Evolutionary conservation across 805 yeast species (phyloP).

Genomic region (Yamadazyma olivae): DNA sequence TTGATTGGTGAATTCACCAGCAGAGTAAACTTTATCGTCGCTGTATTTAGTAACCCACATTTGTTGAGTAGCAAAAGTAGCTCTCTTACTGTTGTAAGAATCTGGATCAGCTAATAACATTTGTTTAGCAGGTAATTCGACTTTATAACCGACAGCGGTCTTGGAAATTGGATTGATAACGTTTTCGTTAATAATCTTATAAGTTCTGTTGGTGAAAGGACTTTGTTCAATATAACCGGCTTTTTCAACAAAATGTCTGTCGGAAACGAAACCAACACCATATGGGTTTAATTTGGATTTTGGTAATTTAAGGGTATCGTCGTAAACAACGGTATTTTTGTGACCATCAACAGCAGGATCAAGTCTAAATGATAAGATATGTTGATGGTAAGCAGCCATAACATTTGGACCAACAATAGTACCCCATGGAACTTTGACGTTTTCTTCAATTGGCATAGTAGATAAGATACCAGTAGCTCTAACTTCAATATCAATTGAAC

Average conservation of each 20-base stretch:
- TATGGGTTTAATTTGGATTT: conserved; percentile 55
- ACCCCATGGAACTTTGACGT: conserved; percentile 66
- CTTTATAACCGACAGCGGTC: conserved; percentile 74
- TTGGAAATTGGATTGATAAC: conserved; percentile 65
- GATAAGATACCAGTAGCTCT: conserved; percentile 87
- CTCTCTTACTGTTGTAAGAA: conserved; percentile 68
- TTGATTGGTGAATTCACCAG: conserved; percentile 86
- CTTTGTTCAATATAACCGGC: conserved; percentile 72
- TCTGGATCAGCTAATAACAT: conserved; percentile 66
- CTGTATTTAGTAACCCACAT: conserved; percentile 78
- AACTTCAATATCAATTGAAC: conserved; percentile 72
- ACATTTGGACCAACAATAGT: conserved; percentile 77
- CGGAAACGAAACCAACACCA: conserved; percentile 66
- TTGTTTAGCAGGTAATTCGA: conserved; percentile 71
- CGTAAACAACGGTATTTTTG: conserved; percentile 67
- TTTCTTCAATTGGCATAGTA: conserved; percentile 77
- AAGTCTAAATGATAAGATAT: conserved; percentile 72
- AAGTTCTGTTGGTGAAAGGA: conserved; percentile 71
- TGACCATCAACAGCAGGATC: conserved; percentile 84
- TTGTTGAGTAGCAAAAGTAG: conserved; percentile 72
- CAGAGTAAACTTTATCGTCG: conserved; percentile 72
- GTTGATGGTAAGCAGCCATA: conserved; percentile 84
- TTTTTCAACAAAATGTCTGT: conserved; percentile 63
- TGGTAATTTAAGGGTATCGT: conserved; percentile 64
- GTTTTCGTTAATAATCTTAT: conserved; percentile 72